Evolutionary conservation across 371 early-diverging fungal genomes (phyloP), one percentile per base, ranked within the genome.

Genomic region (Mortierella sp.): DNA sequence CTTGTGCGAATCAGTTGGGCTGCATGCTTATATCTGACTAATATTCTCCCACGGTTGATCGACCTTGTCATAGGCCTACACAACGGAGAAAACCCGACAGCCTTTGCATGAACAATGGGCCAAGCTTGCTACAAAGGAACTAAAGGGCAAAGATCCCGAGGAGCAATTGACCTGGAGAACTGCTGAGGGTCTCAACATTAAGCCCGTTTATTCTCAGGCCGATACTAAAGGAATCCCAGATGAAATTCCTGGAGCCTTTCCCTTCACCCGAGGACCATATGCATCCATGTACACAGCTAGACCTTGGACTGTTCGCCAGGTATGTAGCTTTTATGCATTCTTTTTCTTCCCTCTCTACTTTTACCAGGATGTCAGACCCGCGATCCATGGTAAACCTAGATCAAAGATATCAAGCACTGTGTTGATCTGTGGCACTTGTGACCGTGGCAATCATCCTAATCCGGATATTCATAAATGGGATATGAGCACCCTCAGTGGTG

Each of bases 251-350:
- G 96, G 96, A 45, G 87, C 87, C 23, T 95, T 89, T 72, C 96
- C 96, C 13, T 95, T 87, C 82, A 95, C 96, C 9, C 86, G 96
- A 65, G 95, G 95, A 6, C 95, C 95, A 0, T 94, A 95, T 63
- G 95, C 96, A 0, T 92, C 95, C 61, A 95, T 95, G 96, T 95
- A 95, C 87, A 95, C 96, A 0, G 76, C 88, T 65, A 83, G 95
- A 22, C 95, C 96, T 5, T 95, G 95, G 94, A 94, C 95, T 5
- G 86, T 94, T 75, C 88, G 95, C 7, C 93, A 92, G 84, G 88
- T 89, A 83, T 12, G 66, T 23, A 15, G 7, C 28, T 58, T 37
- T 5, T 55, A 40, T 55, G 26, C 26, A 15, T 23, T 49, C 31
- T 35, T 61, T 54, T 45, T 45, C 34, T 31, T 29, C 54, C 22